Evolutionary conservation across 768 basidiomycete species (phyloP).

Genomic region (Auriscalpium orientale): DNA sequence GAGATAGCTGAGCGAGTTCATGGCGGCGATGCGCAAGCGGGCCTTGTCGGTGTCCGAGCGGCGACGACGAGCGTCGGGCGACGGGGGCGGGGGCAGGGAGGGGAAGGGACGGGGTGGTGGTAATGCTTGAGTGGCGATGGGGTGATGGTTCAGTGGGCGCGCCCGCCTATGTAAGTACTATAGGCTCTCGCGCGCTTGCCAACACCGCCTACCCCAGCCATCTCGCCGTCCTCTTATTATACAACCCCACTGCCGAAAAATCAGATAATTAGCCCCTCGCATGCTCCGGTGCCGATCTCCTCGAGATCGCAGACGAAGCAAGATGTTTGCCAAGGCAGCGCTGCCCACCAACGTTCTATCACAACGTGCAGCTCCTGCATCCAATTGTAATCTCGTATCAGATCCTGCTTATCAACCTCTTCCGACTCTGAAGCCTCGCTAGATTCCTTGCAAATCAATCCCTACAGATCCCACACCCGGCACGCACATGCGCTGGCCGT

Average conservation of each 20-base stretch:
- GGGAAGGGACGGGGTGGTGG: not conserved
- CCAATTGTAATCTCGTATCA: not conserved
- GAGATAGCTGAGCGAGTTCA: slow-evolving; percentile 80
- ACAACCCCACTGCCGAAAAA: not conserved
- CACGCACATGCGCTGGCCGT: not conserved
- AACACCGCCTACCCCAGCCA: not conserved
- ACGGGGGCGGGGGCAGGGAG: not conserved
- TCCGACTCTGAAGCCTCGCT: not conserved
- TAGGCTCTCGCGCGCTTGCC: not conserved
- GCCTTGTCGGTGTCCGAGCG: not conserved
- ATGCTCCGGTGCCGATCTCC: not conserved
- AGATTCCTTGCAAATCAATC: too few relatives aligned
- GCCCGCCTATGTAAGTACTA: not conserved
- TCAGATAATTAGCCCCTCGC: not conserved
- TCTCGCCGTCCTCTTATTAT: not conserved
- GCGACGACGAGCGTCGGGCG: not conserved
- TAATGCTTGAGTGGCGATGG: not conserved
- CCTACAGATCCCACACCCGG: not conserved
- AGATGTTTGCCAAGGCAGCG: not conserved
- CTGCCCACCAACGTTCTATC: not conserved
- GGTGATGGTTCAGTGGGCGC: not conserved
- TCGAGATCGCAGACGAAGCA: not conserved
- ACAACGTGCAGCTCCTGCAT: not conserved
- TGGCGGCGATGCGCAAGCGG: slow-evolving; percentile 22
- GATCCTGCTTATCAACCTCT: not conserved